Evolutionary conservation across 345 rosid genomes (phyloP).

Genomic region (Rhizophora mangle): DNA sequence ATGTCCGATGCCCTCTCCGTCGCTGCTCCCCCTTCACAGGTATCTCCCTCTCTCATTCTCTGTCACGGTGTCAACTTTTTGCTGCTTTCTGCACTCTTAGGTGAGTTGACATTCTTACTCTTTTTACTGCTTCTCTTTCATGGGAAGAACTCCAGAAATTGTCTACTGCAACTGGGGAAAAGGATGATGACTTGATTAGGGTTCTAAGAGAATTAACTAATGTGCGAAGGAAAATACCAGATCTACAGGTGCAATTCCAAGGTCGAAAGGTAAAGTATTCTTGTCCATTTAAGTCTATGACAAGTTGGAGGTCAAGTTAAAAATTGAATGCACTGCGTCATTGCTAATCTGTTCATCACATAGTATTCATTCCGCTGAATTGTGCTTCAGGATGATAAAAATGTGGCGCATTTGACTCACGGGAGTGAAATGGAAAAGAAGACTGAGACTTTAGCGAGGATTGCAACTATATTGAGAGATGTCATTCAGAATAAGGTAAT

Average conservation of each 20-base stretch:
- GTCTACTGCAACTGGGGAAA: conserved; percentile 51
- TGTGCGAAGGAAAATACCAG: conserved; percentile 87
- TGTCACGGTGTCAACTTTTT: too few species aligned
- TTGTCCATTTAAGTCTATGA: too few species aligned
- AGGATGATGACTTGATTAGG: conserved; percentile 73
- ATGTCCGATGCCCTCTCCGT: conserved; percentile 90
- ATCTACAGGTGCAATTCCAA: conserved; percentile 93
- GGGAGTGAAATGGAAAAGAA: conserved; percentile 93
- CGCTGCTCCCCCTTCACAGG: conserved; percentile 78
- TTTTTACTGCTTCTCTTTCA: background rate
- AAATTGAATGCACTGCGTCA: too few species aligned
- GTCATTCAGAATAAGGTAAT: conserved; percentile 97
- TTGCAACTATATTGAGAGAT: conserved; percentile 84
- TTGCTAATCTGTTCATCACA: too few species aligned
- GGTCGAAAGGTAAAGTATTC: conserved; percentile 72
- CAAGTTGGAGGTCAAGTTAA: background rate
- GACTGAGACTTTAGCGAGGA: conserved; percentile 78
- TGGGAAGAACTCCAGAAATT: conserved; percentile 70
- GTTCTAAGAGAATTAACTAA: conserved; percentile 79
- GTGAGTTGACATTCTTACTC: too few species aligned
- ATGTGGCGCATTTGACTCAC: conserved; percentile 91
- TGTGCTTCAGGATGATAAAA: conserved; percentile 69
- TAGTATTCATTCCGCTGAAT: too few species aligned
- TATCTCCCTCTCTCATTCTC: conserved; percentile 17
- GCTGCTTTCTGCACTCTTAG: background rate